Evolutionary conservation across 1,284 basidiomycete species (phyloP), one percentile per base, ranked within the genome.

Genomic region (Sanguinoderma infundibulare): DNA sequence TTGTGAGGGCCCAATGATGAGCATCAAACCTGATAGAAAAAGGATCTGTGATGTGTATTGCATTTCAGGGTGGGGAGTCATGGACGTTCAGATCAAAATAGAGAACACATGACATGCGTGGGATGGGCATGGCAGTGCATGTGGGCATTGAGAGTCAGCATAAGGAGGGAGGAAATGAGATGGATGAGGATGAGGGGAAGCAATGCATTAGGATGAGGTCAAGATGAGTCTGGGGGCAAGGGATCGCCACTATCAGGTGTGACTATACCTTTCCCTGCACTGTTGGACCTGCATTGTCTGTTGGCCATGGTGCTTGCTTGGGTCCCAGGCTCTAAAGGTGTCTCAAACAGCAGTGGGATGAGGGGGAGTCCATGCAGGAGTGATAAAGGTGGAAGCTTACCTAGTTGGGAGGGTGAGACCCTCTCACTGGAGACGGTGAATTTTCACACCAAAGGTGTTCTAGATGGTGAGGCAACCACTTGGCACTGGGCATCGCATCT

Each of bases 1-100:
- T 97, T 71, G n/a, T n/a, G 92, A 90, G 5, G 94, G 94, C 6
- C 96, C 96, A 70, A 98, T 98, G 78, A 98, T 96, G 66, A 98
- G 84, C 8, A 95, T 96, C 54, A 98, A 82, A 42, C 96, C 96
- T 1, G 91, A 87, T 38, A 98, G 78, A 82, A 98, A 98, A 65
- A 98, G 85, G 70, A 98, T 85, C 95, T 98, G 75, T 28, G 55
- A 3, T 22, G 49, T 5, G 34, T 12, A 35, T 24, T 10, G 20
- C 1, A 8, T 30, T 49, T n/a, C 28, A 5, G n/a, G 26, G 28
- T 14, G 34, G 34, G 34, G 34, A 6, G 34, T 30, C 46, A 15
- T 4, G 10, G 42, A 44, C 42, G 42, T 24, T 14, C 12, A 14
- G 22, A 24, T 24, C 42, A 14, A 24, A 26, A 24, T n/a, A 15